These are phyloP conservation scores for Sanguinoderma infundibulare DNA, from an alignment of 1,284 basidiomycete genomes.

Conservation along the genomic window DNA sequence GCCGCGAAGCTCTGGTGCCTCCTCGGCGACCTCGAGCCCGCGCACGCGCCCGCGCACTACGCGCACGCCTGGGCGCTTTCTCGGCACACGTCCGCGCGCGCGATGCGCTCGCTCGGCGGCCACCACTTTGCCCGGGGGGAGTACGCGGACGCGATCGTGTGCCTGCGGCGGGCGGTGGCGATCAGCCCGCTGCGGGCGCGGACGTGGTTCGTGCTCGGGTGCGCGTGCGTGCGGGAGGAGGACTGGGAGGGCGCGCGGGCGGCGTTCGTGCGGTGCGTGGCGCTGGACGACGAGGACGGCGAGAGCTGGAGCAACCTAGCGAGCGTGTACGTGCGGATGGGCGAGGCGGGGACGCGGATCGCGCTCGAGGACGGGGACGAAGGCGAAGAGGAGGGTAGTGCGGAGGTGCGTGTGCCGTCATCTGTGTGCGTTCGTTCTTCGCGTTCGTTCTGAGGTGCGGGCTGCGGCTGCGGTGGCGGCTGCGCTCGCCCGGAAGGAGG, in stretches of 20 bases:
- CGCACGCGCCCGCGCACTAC: conserved; percentile 74
- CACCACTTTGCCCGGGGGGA: conserved; percentile 76
- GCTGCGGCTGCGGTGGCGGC: too few relatives aligned
- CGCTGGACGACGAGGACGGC: conserved; percentile 93
- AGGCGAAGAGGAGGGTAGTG: conserved; percentile 32
- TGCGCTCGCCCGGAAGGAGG: too few relatives aligned
- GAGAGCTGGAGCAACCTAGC: conserved; percentile 99
- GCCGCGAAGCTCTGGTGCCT: conserved; percentile 96
- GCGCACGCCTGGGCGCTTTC: conserved; percentile 87
- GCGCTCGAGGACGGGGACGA: conserved; percentile 29
- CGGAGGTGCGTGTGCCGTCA: not conserved
- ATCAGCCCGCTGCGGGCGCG: conserved; percentile 91
- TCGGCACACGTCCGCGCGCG: conserved; percentile 78
- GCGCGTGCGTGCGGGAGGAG: conserved; percentile 82
- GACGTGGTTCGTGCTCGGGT: conserved; percentile 96
- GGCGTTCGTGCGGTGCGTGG: conserved; percentile 86
- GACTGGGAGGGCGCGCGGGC: conserved; percentile 85
- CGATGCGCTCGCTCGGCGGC: conserved; percentile 90
- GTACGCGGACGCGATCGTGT: conserved; percentile 68
- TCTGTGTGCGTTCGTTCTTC: not conserved
- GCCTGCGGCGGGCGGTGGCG: conserved; percentile 74
- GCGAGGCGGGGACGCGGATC: conserved; percentile 40
- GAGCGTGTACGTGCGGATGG: conserved; percentile 89
- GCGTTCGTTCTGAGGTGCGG: too few relatives aligned
- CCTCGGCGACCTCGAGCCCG: conserved; percentile 89